These are phyloP conservation scores for Colletotrichum karsti DNA, from an alignment of 2,329 filamentous ascomycete species.

Conservation along the genomic window DNA sequence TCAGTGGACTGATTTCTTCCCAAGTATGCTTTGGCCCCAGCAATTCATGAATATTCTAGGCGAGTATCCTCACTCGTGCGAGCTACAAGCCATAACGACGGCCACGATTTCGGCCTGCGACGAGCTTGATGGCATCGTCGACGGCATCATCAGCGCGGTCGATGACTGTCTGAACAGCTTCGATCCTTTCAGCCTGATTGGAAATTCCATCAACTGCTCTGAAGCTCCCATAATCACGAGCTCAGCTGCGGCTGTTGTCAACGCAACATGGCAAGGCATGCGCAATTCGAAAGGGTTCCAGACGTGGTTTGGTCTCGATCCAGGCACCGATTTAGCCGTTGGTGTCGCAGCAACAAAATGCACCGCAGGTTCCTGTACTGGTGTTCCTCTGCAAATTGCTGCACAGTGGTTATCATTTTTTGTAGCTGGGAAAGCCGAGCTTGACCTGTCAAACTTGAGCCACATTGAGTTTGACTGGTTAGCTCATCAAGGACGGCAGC, in stretches of 20 bases:
- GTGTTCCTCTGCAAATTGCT: constrained; percentile 7
- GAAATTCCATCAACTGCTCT: not conserved
- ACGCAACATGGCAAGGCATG: constrained; percentile 30
- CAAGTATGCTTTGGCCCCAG: constrained; percentile 22
- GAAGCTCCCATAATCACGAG: not conserved
- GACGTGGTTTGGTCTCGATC: constrained; percentile 16
- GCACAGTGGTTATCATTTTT: constrained; percentile 34
- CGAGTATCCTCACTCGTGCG: constrained; percentile 3
- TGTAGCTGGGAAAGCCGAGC: constrained; percentile 37
- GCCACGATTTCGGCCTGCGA: constrained; percentile 57
- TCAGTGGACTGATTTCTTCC: constrained; percentile 29
- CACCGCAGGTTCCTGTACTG: not conserved
- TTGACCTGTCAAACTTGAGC: constrained; percentile 30
- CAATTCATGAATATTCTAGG: constrained; percentile 11
- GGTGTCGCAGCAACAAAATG: constrained; percentile 9
- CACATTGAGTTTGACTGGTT: constrained; percentile 27
- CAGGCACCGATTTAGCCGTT: constrained; percentile 23
- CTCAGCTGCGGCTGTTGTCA: constrained; percentile 27
- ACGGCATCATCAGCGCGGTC: constrained; percentile 52
- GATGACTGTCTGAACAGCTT: constrained; percentile 12
- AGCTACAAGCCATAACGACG: constrained; percentile 41
- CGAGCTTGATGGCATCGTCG: constrained; percentile 52
- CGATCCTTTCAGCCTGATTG: constrained; percentile 1
- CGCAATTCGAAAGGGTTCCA: not conserved
- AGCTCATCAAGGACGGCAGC: not conserved